Evolutionary conservation across 2,329 filamentous ascomycete species (phyloP).

Genomic region (Penicillium sp.): DNA sequence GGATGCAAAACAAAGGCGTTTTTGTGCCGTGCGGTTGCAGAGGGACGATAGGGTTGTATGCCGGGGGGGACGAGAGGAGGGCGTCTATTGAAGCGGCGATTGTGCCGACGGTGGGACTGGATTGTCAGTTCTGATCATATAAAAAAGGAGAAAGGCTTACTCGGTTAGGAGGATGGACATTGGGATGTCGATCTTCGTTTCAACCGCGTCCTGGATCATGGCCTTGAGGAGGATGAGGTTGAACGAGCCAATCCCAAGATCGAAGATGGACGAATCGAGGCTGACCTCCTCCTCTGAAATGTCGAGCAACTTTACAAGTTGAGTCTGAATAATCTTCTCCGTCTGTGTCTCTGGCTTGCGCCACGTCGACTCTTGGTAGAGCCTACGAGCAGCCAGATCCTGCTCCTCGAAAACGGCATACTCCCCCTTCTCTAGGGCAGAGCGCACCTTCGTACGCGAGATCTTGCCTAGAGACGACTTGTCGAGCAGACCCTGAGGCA

Average conservation of each 20-base stretch:
- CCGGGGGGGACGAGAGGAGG: conserved; percentile 4
- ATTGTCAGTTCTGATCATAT: neutral
- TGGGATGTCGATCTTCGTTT: neutral
- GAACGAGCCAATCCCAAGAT: conserved; percentile 36
- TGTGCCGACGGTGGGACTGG: conserved; percentile 19
- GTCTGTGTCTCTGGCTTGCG: neutral
- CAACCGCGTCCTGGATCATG: neutral
- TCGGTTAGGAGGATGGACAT: neutral
- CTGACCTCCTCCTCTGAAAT: conserved; percentile 10
- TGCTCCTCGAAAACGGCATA: neutral
- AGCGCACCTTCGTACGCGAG: conserved; percentile 23
- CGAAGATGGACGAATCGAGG: conserved; percentile 24
- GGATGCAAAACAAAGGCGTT: conserved; percentile 28
- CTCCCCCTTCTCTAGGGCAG: neutral
- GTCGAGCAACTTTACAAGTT: conserved; percentile 32
- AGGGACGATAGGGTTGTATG: conserved; percentile 22
- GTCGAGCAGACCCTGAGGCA: conserved; percentile 22
- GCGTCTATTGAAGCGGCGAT: conserved; percentile 6
- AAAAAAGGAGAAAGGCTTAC: neutral
- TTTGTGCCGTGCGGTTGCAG: conserved; percentile 23
- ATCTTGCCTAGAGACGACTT: conserved; percentile 41
- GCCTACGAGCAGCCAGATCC: neutral
- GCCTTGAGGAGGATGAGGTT: conserved; percentile 16
- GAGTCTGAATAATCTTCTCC: conserved; percentile 28
- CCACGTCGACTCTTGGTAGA: conserved; percentile 4